Evolutionary conservation across 2,329 filamentous ascomycete species (phyloP), one percentile per base, ranked within the genome.

Genomic region (Alternaria infectoria): DNA sequence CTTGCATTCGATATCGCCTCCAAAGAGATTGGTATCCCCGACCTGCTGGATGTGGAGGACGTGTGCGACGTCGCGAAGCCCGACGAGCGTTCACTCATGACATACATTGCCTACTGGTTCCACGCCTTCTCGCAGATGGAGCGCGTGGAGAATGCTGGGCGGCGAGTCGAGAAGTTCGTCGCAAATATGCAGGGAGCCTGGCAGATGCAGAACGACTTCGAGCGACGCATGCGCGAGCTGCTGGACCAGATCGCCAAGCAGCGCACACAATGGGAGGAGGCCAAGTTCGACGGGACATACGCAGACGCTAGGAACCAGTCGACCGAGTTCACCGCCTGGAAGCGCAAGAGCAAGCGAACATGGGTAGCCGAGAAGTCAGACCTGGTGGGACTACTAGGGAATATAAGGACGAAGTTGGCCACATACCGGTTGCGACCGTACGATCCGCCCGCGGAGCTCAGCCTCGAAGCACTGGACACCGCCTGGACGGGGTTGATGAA

Each of bases 41-140:
- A 95, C 74, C 85, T 99, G 78, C 87, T 99, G 62, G 96, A 99
- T 79, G 96, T 98, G 13, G 96, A 99, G 81, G 96, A 99, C 83
- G 96, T 99, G 19, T 97, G 93, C 79, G 96, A 99, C 78, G 95
- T 99, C 26, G 88, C 93, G 23, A 96, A 96, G 82, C 96, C 96
- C 23, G 96, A 99, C 79, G 96, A 99, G 81, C 90, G 93, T 73
- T 96, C 92, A 79, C 86, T 99, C 78, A 99, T 99, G 96, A 99
- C 96, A 1, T 99, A 99, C 81, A 99, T 99, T 74, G 96, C 96
- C 68, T 99, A 99, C 84, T 99, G 96, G 96, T 99, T 99, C 86
- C 96, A 99, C 78, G 96, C 96, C 72, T 99, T 99, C 80, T 98
- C 95, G 28, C 95, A 98, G 77, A 96, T 99, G 90, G 96, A 99